A percentile compares a stretch with the other conserved stretches of the same genome.
Conservation (phyloP, 495 filamentous ascomycete genomes). For the Poronia punctata region DNA sequence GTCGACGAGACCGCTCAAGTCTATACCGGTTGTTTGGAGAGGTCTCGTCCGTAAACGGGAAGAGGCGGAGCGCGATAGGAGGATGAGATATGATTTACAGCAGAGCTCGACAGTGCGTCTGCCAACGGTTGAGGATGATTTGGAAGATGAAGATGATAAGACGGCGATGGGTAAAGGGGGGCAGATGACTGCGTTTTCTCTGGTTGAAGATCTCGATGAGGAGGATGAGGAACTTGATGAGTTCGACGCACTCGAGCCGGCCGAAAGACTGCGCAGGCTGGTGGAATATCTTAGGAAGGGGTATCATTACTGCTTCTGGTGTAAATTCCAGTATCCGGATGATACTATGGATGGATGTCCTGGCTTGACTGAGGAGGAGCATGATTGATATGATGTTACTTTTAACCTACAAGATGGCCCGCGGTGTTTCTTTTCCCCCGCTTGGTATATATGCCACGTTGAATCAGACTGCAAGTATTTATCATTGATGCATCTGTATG, state of each 20-base stretch:
- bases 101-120: slow-evolving; percentile 44
- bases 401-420: not conserved
- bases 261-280: slow-evolving; percentile 57
- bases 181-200: slow-evolving; percentile 24
- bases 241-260: slow-evolving; percentile 61
- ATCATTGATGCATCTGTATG: too few species aligned
- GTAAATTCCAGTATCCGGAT: slow-evolving; percentile 71
- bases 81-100: slow-evolving; percentile 64
- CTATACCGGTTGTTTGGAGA: slow-evolving; percentile 73
- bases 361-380: slow-evolving; percentile 83
- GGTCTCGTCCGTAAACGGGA: slow-evolving; percentile 62
- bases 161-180: slow-evolving; percentile 39
- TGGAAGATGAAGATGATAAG: slow-evolving; percentile 47
- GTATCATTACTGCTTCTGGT: slow-evolving; percentile 93
- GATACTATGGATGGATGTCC: slow-evolving; percentile 81
- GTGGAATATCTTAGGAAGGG: slow-evolving; percentile 61
- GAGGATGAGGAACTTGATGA: slow-evolving; percentile 82
- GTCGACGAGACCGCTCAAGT: slow-evolving; percentile 40
- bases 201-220: slow-evolving; percentile 68
- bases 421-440: too few species aligned
- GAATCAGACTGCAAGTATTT: too few species aligned
- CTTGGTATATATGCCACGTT: too few species aligned
- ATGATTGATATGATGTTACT: slow-evolving; percentile 51
- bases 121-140: slow-evolving; percentile 44
- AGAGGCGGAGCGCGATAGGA: slow-evolving; percentile 60